Base-by-base conservation (phyloP, 1,284 basidiomycete genomes). In the Puccinia horiana region DNA sequence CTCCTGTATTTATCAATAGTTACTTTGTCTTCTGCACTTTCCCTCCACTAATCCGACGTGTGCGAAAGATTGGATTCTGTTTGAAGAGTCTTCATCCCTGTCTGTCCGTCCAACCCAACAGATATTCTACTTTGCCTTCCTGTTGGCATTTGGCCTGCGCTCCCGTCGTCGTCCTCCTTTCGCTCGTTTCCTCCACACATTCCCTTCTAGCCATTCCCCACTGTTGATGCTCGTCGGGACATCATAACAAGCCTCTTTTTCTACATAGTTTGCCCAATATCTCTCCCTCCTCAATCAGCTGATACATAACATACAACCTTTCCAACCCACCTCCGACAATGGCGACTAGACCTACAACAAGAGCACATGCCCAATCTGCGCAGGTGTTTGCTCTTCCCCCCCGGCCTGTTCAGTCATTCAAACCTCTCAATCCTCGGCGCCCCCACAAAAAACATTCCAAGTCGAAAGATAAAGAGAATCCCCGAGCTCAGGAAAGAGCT, bases 341-440 rank as follows among this genome's bases (percentile, higher is more conserved):
- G 47, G 23, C 42, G 18, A 54, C n/a, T n/a, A n/a, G n/a, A n/a
- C n/a, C n/a, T n/a, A n/a, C n/a, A n/a, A n/a, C n/a, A n/a, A n/a
- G n/a, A n/a, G n/a, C 12, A 23, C 70, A 29, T 37, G 29, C 70
- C 42, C 47, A 73, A 37, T 42, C n/a, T 52, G 52, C 32, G 32
- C 70, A 35, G 70, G 47, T 54, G 4, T 54, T 52, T 54, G 70
- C 47, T 37, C 49, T 73, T 49, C 70, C 70, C 20, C 70, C 70
- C 29, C 47, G 70, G n/a, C 70, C 70, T 54, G 18, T n/a, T 16
- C 42, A 54, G 2, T 35, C 70, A 8, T 73, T 37, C 47, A n/a
- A 73, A 18, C 49, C 47, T 20, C 32, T 26, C 20, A 54, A 26
- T 37, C 70, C 47, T 23, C 70, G 70, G 49, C 70, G 70, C 47